A percentile compares a stretch with the other conserved stretches of the same genome.
phyloP scores from a whole-genome alignment of 192 early-diverging fungal species.

The Coemansia aciculifera region DNA sequence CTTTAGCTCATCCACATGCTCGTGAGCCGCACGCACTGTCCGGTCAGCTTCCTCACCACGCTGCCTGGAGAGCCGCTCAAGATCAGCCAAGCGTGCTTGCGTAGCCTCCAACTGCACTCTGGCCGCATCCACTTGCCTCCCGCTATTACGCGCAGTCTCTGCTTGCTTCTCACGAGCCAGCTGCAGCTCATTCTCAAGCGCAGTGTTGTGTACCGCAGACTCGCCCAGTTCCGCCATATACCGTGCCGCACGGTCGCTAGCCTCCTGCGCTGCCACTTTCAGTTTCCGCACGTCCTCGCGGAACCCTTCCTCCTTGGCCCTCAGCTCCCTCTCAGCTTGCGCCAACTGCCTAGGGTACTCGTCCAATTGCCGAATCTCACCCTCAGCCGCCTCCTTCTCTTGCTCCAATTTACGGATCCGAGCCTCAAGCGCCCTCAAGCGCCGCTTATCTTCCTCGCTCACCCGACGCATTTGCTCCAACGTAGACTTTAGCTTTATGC shows the following conservation, averaged over 20 bases:
- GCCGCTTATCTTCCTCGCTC: slow-evolving; percentile 28
- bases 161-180: slow-evolving; percentile 23
- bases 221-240: slow-evolving; percentile 52
- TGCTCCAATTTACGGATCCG: slow-evolving; percentile 38
- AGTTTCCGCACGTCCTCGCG: slow-evolving; percentile 36
- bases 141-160: not conserved
- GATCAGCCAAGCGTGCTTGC: slow-evolving; percentile 19
- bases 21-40: slow-evolving; percentile 34
- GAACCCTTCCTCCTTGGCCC: slow-evolving; percentile 35
- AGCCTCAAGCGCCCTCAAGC: slow-evolving; percentile 29
- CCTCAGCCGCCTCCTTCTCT: slow-evolving; percentile 27
- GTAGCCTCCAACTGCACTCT: slow-evolving; percentile 25
- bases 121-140: slow-evolving; percentile 29
- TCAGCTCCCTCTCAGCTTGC: slow-evolving; percentile 24
- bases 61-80: slow-evolving; percentile 41
- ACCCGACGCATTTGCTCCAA: slow-evolving; percentile 23
- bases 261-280: slow-evolving; percentile 32
- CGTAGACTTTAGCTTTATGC: slow-evolving; percentile 20
- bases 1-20: slow-evolving; percentile 33
- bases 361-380: slow-evolving; percentile 17
- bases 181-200: slow-evolving; percentile 48
- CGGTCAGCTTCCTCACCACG: slow-evolving; percentile 31
- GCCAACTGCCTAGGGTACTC: slow-evolving; percentile 33
- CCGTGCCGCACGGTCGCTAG: slow-evolving; percentile 28
- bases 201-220: slow-evolving; percentile 42